Conservation (phyloP, 1,139 yeast species). For the Nematodospora anomalae region DNA sequence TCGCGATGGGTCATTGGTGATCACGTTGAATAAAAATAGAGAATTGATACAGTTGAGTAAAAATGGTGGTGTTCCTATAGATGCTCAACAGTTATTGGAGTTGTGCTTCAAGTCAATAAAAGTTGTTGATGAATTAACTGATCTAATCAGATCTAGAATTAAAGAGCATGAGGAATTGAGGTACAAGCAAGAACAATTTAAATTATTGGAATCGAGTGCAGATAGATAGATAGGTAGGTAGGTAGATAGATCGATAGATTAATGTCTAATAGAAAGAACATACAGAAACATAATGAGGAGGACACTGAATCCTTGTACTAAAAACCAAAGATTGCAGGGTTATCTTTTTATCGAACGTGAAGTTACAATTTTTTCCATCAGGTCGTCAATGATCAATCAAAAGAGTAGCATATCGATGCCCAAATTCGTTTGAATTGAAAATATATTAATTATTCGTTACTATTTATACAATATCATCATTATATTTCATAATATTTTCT, state of each 20-base stretch:
- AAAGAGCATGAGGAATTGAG: constrained; percentile 52
- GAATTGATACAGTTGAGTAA: constrained; percentile 89
- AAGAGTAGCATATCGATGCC: too few species aligned
- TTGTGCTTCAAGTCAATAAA: constrained; percentile 67
- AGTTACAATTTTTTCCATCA: too few species aligned
- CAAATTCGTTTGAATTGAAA: not conserved
- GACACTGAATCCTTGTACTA: too few species aligned
- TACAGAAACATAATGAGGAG: too few species aligned
- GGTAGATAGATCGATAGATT: too few species aligned
- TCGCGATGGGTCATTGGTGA: constrained; percentile 76
- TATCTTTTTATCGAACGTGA: too few species aligned
- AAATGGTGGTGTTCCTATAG: constrained; percentile 88
- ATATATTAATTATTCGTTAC: not conserved
- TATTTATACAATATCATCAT: constrained; percentile 15
- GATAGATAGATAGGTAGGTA: constrained; percentile 28
- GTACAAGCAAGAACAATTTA: constrained; percentile 29
- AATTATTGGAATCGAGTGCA: constrained; percentile 42
- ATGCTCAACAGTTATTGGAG: constrained; percentile 66
- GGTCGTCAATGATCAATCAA: too few species aligned
- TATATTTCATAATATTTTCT: constrained; percentile 9
- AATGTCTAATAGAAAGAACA: too few species aligned
- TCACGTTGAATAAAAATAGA: constrained; percentile 84
- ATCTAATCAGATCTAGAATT: constrained; percentile 56
- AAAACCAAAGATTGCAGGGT: too few species aligned
- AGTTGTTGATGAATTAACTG: constrained; percentile 65